Conservation (phyloP, 805 yeast species). For the Metschnikowia lochheadii region DNA sequence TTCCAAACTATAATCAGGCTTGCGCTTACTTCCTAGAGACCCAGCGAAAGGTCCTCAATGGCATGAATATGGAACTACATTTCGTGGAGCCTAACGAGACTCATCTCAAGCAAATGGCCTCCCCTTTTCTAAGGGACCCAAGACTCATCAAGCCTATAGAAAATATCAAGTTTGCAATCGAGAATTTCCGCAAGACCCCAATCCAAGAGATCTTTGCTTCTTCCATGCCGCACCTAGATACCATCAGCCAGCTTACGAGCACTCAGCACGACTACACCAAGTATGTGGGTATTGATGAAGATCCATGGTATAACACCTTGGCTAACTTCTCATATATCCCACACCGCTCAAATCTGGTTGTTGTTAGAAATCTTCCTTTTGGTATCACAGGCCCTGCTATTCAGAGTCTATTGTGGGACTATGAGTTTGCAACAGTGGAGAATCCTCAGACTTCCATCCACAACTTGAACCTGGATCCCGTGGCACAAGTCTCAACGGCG, state of each 20-base stretch:
- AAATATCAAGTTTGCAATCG: conserved; percentile 3
- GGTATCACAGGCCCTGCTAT: conserved; percentile 37
- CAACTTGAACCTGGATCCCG: conserved; percentile 24
- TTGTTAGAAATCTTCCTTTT: conserved; percentile 45
- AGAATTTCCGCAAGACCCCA: conserved; percentile 4
- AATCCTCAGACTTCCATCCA: conserved; percentile 19
- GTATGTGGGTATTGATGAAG: conserved; percentile 4
- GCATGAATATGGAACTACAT: conserved; percentile 42
- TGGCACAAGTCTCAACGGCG: conserved; percentile 23
- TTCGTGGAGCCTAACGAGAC: conserved; percentile 36
- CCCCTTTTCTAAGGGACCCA: conserved; percentile 23
- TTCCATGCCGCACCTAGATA: conserved; percentile 7
- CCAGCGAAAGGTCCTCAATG: conserved; percentile 45
- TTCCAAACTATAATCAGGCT: conserved; percentile 46
- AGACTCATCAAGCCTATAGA: conserved; percentile 1
- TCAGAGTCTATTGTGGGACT: conserved; percentile 45
- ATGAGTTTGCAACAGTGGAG: conserved; percentile 33
- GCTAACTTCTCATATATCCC: conserved; percentile 17
- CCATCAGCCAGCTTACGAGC: not conserved
- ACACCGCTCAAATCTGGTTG: conserved; percentile 28
- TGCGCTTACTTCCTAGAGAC: conserved; percentile 51
- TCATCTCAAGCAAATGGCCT: conserved; percentile 25
- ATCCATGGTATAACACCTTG: conserved; percentile 17
- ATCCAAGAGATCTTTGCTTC: conserved; percentile 6
- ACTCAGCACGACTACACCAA: conserved; percentile 8